A percentile compares a stretch with the other conserved stretches of the same genome.
These are phyloP conservation scores for Trichophyton benhamiae DNA, from an alignment of 2,329 filamentous ascomycete species.

Conservation along the genomic window DNA sequence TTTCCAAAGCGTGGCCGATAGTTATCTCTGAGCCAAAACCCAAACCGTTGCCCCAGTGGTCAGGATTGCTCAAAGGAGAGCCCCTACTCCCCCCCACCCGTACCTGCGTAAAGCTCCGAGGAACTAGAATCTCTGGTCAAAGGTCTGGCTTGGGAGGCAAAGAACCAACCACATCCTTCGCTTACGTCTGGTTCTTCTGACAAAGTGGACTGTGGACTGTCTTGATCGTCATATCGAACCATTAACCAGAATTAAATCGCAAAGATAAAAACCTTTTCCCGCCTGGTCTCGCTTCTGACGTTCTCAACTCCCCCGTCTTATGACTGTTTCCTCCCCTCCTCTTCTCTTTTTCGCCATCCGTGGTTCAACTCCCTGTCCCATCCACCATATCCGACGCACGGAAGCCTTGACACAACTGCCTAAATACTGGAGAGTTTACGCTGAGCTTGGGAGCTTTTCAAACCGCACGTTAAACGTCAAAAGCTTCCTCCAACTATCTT, in stretches of 20 bases:
- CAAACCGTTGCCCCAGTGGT: not conserved
- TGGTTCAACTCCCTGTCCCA: not conserved
- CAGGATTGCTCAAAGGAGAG: not conserved
- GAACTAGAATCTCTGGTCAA: not conserved
- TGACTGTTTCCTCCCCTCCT: not conserved
- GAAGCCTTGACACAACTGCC: not conserved
- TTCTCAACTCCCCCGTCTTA: not conserved
- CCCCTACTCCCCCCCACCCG: not conserved
- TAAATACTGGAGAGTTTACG: not conserved
- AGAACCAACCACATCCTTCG: not conserved
- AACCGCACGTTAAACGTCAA: not conserved
- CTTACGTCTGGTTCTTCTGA: not conserved
- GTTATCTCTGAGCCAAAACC: not conserved
- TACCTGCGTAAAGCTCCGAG: conserved; percentile 2
- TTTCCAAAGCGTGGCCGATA: not conserved
- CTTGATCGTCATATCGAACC: conserved; percentile 3
- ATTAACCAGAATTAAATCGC: not conserved
- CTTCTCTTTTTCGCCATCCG: not conserved
- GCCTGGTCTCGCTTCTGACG: not conserved
- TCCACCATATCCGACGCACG: not conserved
- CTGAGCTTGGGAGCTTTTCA: not conserved
- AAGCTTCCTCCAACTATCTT: not conserved
- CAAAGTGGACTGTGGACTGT: not conserved
- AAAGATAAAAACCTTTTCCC: not conserved
- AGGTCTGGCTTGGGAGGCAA: not conserved